These are phyloP conservation scores for Ascochyta koolunga DNA, from an alignment of 2,329 filamentous ascomycete genomes.

Conservation along the genomic window DNA sequence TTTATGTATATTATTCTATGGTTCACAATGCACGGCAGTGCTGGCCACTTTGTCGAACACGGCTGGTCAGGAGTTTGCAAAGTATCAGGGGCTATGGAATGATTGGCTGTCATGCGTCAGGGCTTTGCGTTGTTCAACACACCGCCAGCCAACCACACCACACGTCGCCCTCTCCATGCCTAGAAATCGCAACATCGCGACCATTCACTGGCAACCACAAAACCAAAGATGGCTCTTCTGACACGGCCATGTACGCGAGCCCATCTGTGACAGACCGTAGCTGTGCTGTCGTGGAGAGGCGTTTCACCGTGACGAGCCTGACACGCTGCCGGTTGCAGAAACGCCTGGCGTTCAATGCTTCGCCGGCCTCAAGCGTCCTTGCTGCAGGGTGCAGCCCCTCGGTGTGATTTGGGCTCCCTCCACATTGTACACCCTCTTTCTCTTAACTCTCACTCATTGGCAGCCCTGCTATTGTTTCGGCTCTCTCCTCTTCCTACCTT, in stretches of 20 bases:
- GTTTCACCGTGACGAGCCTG: slow-evolving; percentile 38
- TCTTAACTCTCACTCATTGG: slow-evolving; percentile 40
- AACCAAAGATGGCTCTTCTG: slow-evolving; percentile 3
- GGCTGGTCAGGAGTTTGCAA: slow-evolving; percentile 19
- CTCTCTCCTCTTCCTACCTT: slow-evolving; percentile 36
- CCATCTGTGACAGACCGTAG: slow-evolving; percentile 22
- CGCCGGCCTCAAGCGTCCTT: slow-evolving; percentile 35
- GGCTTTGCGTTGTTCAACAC: slow-evolving; percentile 1
- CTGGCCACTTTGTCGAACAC: slow-evolving; percentile 16
- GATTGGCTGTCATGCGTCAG: slow-evolving; percentile 33
- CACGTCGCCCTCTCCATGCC: slow-evolving; percentile 3
- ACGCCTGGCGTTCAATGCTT: slow-evolving; percentile 44
- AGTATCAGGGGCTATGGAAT: slow-evolving; percentile 9
- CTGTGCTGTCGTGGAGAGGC: slow-evolving; percentile 19
- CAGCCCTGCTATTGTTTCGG: slow-evolving; percentile 48
- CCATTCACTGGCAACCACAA: slow-evolving; percentile 16
- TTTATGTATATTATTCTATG: slow-evolving; percentile 30
- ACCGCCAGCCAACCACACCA: slow-evolving; percentile 31
- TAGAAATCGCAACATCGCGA: slow-evolving; percentile 2
- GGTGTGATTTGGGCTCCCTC: slow-evolving; percentile 37
- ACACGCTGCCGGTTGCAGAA: slow-evolving; percentile 41
- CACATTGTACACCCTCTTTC: slow-evolving; percentile 32
- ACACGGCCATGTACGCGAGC: slow-evolving; percentile 24
- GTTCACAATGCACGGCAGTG: slow-evolving; percentile 22
- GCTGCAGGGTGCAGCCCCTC: slow-evolving; percentile 32